Evolutionary conservation across 768 basidiomycete species (phyloP).

Genomic region (Thelephora ganbajun): DNA sequence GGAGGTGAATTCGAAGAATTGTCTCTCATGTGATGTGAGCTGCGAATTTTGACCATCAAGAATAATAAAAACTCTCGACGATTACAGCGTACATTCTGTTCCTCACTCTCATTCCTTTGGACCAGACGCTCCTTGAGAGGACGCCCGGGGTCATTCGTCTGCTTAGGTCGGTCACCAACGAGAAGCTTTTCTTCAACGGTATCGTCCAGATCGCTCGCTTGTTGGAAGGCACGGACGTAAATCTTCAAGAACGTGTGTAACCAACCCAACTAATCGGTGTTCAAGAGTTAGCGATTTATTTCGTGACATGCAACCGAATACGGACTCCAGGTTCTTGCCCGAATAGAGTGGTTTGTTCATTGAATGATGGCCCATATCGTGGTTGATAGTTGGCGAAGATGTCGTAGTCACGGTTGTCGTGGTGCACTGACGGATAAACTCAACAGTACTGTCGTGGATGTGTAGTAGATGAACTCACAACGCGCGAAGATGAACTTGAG

Average conservation of each 20-base stretch:
- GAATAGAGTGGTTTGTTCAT: slow-evolving; percentile 58
- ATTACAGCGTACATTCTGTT: slow-evolving; percentile 30
- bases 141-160: slow-evolving; percentile 33
- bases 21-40: slow-evolving; percentile 53
- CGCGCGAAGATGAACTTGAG: slow-evolving; percentile 74
- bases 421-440: slow-evolving; percentile 36
- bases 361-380: slow-evolving; percentile 30
- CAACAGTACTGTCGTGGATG: neutral
- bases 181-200: slow-evolving; percentile 70
- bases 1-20: slow-evolving; percentile 43
- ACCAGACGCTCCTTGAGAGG: slow-evolving; percentile 47
- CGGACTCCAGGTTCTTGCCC: slow-evolving; percentile 49
- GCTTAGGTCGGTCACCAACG: slow-evolving; percentile 69
- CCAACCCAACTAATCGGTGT: slow-evolving; percentile 50
- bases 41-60: slow-evolving; percentile 16
- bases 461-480: slow-evolving; percentile 24
- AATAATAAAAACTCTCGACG: neutral
- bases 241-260: slow-evolving; percentile 55
- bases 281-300: too few species aligned
- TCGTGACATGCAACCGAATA: slow-evolving; percentile 5
- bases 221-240: slow-evolving; percentile 66
- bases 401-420: slow-evolving; percentile 79
- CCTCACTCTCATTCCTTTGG: slow-evolving; percentile 33
- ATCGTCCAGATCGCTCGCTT: slow-evolving; percentile 70
- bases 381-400: slow-evolving; percentile 76